Percentiles rank a stretch among this genome's conserved stretches.
phyloP scores from a whole-genome alignment of 2,329 filamentous ascomycete species.

The Hansfordia pulvinata region DNA sequence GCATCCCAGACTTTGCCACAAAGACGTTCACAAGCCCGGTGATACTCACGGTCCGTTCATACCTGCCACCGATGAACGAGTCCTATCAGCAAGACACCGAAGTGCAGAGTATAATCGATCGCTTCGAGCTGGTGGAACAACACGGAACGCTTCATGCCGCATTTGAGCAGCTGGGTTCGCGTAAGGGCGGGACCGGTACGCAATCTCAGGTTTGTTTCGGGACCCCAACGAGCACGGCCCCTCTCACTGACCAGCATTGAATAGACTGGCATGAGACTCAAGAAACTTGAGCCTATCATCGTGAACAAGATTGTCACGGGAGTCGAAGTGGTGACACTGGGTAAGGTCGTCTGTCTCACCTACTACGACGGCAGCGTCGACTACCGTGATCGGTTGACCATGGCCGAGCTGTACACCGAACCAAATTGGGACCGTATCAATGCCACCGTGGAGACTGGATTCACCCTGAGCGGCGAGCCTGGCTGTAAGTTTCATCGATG shows the following conservation, averaged over 20 bases:
- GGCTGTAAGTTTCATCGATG: slow-evolving; percentile 37
- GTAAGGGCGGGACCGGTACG: slow-evolving; percentile 37
- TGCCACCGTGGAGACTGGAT: slow-evolving; percentile 65
- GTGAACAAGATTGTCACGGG: slow-evolving; percentile 59
- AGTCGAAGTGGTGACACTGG: slow-evolving; percentile 54
- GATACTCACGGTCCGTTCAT: slow-evolving; percentile 62
- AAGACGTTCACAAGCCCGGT: slow-evolving; percentile 43
- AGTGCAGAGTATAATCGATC: slow-evolving; percentile 64
- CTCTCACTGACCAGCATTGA: slow-evolving; percentile 5
- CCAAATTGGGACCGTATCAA: slow-evolving; percentile 51
- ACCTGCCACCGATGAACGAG: slow-evolving; percentile 34
- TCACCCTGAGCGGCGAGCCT: slow-evolving; percentile 52
- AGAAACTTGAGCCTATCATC: slow-evolving; percentile 52
- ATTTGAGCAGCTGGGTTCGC: slow-evolving; percentile 59
- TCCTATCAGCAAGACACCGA: slow-evolving; percentile 49
- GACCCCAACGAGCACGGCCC: slow-evolving; percentile 1
- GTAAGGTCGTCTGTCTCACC: slow-evolving; percentile 56
- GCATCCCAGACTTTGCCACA: slow-evolving; percentile 43
- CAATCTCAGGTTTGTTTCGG: slow-evolving; percentile 8
- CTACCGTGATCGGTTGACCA: slow-evolving; percentile 62
- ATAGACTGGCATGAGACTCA: slow-evolving; percentile 26
- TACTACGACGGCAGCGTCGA: slow-evolving; percentile 74
- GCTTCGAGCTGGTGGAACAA: slow-evolving; percentile 68
- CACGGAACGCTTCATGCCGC: slow-evolving; percentile 56
- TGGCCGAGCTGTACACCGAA: slow-evolving; percentile 54